Conservation (phyloP, 2,329 filamentous ascomycete species). For the Phaeosphaeria sp. region DNA sequence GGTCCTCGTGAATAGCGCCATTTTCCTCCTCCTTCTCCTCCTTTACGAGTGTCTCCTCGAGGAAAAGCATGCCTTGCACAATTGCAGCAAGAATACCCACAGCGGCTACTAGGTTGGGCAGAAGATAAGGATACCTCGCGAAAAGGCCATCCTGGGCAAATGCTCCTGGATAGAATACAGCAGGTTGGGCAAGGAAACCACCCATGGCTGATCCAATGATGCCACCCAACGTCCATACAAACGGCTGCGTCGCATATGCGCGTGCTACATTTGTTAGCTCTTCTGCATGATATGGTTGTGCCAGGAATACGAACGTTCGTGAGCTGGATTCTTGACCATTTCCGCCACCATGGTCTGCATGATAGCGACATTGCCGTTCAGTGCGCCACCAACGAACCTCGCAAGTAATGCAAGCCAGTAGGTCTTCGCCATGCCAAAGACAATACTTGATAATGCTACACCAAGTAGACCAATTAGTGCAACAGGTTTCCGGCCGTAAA, state of each 20-base stretch:
- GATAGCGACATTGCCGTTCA: constrained; percentile 92
- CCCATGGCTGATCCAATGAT: constrained; percentile 88
- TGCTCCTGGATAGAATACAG: constrained; percentile 71
- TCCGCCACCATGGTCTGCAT: constrained; percentile 96
- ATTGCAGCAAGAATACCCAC: constrained; percentile 79
- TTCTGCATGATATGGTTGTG: not conserved
- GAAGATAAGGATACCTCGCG: constrained; percentile 79
- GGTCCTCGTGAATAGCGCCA: constrained; percentile 53
- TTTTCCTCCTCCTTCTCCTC: constrained; percentile 46
- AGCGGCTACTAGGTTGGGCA: constrained; percentile 88
- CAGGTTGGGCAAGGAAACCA: constrained; percentile 82
- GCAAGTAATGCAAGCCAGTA: constrained; percentile 84
- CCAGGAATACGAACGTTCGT: constrained; percentile 72
- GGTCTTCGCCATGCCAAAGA: constrained; percentile 81
- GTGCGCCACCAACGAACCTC: constrained; percentile 76
- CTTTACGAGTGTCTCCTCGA: constrained; percentile 72
- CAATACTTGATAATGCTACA: constrained; percentile 80
- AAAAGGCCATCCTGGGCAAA: constrained; percentile 77
- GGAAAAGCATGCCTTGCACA: constrained; percentile 75
- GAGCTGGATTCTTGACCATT: constrained; percentile 82
- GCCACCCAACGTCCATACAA: constrained; percentile 89
- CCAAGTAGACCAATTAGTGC: constrained; percentile 66
- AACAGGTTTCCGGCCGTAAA: constrained; percentile 51
- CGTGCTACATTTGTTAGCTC: constrained; percentile 61
- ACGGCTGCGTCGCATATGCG: constrained; percentile 90